phyloP scores from a whole-genome alignment of 2,329 filamentous ascomycete genomes.

The Shiraia sp. region DNA sequence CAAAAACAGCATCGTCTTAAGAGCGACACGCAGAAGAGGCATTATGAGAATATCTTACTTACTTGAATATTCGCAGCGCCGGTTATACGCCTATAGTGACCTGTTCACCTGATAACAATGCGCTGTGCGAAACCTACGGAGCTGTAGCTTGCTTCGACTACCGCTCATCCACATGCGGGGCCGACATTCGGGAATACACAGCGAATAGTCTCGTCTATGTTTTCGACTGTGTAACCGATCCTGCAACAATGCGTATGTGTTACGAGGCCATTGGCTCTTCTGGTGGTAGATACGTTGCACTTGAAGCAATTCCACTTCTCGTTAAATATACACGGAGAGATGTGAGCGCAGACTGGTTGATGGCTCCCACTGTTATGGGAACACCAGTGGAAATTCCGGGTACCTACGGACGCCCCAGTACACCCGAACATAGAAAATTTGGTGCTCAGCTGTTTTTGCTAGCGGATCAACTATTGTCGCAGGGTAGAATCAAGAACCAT shows the following conservation, averaged over 20 bases:
- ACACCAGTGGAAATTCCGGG: slow-evolving; percentile 3
- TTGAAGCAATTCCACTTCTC: slow-evolving; percentile 13
- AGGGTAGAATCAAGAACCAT: slow-evolving; percentile 4
- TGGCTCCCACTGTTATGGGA: slow-evolving; percentile 16
- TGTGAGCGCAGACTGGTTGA: slow-evolving; percentile 16
- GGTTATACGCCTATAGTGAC: slow-evolving; percentile 51
- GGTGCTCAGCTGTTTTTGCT: neutral
- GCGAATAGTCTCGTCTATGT: slow-evolving; percentile 43
- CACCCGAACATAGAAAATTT: slow-evolving; percentile 4
- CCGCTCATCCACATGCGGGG: slow-evolving; percentile 35
- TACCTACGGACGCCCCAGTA: slow-evolving; percentile 4
- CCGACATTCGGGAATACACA: slow-evolving; percentile 45
- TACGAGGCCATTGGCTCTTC: slow-evolving; percentile 20
- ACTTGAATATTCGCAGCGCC: slow-evolving; percentile 13
- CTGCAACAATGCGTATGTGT: slow-evolving; percentile 19
- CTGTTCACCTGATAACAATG: slow-evolving; percentile 50
- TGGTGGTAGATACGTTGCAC: slow-evolving; percentile 21
- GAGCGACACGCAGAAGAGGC: neutral
- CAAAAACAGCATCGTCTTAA: neutral
- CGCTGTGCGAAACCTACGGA: slow-evolving; percentile 37
- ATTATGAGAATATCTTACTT: neutral
- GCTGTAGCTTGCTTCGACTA: slow-evolving; percentile 55
- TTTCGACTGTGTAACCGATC: slow-evolving; percentile 50
- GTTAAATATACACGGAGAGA: slow-evolving; percentile 6
- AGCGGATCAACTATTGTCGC: slow-evolving; percentile 1